Conservation (phyloP, 345 rosid species). For the Brassica incana region DNA sequence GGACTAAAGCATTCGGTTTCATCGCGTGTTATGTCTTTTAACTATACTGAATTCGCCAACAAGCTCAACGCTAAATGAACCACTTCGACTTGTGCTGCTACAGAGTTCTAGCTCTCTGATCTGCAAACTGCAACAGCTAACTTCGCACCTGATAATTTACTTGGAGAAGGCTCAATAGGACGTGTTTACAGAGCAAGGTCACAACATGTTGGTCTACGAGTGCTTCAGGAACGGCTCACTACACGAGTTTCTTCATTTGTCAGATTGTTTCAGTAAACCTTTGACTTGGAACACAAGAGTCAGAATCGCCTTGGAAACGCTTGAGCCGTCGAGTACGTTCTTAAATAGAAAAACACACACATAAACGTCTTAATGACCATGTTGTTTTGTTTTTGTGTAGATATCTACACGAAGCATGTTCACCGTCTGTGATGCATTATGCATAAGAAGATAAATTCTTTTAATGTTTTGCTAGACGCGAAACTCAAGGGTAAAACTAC, state of each 20-base stretch:
- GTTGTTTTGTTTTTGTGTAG: conserved; percentile 44
- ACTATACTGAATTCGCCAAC: conserved; percentile 57
- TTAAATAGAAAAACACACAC: background rate
- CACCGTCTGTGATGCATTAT: conserved; percentile 80
- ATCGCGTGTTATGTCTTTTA: conserved; percentile 48
- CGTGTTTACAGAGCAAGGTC: conserved; percentile 80
- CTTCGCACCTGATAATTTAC: conserved; percentile 61
- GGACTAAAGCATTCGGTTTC: conserved; percentile 50
- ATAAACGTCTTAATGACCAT: background rate
- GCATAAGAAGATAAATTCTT: conserved; percentile 91
- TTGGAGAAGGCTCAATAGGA: conserved; percentile 81
- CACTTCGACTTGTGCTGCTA: conserved; percentile 46
- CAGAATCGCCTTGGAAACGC: conserved; percentile 81
- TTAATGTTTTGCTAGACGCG: conserved; percentile 79
- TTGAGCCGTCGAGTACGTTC: conserved; percentile 77
- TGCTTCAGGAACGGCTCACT: conserved; percentile 86
- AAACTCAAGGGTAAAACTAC: too few relatives aligned
- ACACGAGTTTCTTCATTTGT: conserved; percentile 78
- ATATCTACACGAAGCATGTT: conserved; percentile 82
- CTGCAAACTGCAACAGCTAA: conserved; percentile 64
- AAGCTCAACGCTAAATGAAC: conserved; percentile 53
- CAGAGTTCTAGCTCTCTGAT: conserved; percentile 59
- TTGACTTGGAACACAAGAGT: conserved; percentile 94
- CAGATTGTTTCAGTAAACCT: conserved; percentile 85
- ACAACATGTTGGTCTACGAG: conserved; percentile 73